A percentile compares a stretch with the other conserved stretches of the same genome.
Conservation (phyloP, 371 early-diverging fungal species). For the Mucor sp. region DNA sequence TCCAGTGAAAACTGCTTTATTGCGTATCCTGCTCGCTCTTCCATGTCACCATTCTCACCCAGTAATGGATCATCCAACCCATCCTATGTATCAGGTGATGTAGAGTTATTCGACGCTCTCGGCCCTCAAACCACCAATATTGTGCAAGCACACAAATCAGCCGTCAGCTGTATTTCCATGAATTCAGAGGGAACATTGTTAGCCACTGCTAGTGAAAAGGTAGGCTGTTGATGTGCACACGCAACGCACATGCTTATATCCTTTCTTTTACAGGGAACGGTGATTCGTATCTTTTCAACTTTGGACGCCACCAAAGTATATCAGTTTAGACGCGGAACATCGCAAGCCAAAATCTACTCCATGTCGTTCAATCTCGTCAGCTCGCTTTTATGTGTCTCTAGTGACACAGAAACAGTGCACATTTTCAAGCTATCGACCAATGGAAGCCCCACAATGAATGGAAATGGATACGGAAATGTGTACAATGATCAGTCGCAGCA, state of each 20-base stretch:
- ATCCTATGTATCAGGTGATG: constrained; percentile 70
- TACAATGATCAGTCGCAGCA: constrained; percentile 4
- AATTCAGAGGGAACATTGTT: constrained; percentile 88
- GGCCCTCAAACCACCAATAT: constrained; percentile 68
- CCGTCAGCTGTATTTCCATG: constrained; percentile 82
- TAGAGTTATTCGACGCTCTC: constrained; percentile 89
- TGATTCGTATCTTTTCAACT: constrained; percentile 93
- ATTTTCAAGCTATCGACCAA: constrained; percentile 76
- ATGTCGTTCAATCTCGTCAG: constrained; percentile 86
- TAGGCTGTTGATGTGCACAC: constrained; percentile 16
- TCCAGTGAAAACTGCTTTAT: constrained; percentile 93
- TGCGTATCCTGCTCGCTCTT: constrained; percentile 59
- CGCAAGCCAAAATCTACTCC: constrained; percentile 88
- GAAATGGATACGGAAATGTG: constrained; percentile 20
- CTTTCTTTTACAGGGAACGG: constrained; percentile 75
- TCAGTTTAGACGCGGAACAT: constrained; percentile 95
- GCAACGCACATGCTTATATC: not conserved
- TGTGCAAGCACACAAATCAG: constrained; percentile 92
- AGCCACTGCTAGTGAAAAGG: constrained; percentile 95
- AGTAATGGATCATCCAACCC: constrained; percentile 64
- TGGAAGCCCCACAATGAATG: constrained; percentile 9
- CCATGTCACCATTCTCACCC: constrained; percentile 55
- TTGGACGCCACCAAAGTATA: constrained; percentile 87
- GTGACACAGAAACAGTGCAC: constrained; percentile 96
- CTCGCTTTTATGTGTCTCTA: constrained; percentile 84